Base-by-base conservation (phyloP, 345 rosid genomes). In the Sonneratia caseolaris region DNA sequence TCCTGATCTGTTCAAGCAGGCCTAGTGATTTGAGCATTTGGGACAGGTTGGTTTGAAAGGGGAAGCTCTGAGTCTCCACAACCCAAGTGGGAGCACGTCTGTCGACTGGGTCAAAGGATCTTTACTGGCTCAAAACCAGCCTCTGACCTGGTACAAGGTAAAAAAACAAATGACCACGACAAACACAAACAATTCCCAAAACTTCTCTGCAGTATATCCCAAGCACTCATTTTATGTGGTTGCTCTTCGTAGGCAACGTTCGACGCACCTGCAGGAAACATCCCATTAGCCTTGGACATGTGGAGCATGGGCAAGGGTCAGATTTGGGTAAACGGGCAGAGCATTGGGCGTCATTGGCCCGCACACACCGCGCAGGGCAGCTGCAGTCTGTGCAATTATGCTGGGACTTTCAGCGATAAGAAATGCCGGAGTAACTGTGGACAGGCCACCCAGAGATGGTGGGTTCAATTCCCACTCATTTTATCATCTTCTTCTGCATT, bases 61-160 rank as follows among this genome's bases (percentile, higher is more conserved):
- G 61, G 98, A 95, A 82, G 81, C 80, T 70, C 73, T 86, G 70
- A 76, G 79, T 82, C 90, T 95, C 74, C 85, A 92, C 74, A 88
- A 91, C 0, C 69, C 78, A 36, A 80, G 81, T 11, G 91, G 89
- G 13, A 90, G 91, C 76, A 80, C 87, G 37, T 78, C 96, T 1
- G 94, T 90, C n/a, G 89, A 89, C 66, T 95, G 99, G 99, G 75
- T 66, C 13, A 75, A 83, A 75, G 97, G 96, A 62, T 70, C 96
- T 51, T 62, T 72, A 5, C 81, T 92, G 75, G 85, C 82, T 3
- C 81, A 74, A 73, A 86, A 76, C 67, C 89, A 86, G 81, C 96
- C 98, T 16, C 77, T 95, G 64, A 89, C 88, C 64, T 95, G 99
- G 97, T 93, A 86, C 83, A 93, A 91, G 88, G 95, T 85, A 71